Base-by-base conservation (phyloP, 2,329 filamentous ascomycete species). In the Raffaelea albimanens region DNA sequence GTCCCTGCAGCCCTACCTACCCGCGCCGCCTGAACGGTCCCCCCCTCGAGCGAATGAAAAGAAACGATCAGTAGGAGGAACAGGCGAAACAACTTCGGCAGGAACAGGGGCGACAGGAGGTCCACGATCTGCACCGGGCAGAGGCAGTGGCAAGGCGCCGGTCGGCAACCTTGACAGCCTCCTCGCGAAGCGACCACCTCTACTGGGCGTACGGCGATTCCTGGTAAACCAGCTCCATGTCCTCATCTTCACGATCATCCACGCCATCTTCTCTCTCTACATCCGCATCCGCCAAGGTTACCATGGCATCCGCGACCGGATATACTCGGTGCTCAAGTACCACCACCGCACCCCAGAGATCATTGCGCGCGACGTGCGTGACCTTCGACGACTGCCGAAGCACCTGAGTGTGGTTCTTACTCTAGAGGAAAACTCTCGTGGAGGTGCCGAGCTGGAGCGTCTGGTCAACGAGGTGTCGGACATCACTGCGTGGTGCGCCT, bases 261-360 rank as follows among this genome's bases (percentile, higher is more conserved):
- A 95, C 59, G 76, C 84, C 52, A 63, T 95, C 55, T 97, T 95
- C 68, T 91, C 87, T 7, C 70, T 97, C 54, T 94, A 93, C 63
- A 83, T 96, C 55, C 85, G 89, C 53, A 67, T 87, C 50, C 82
- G 90, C 49, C 82, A 88, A 61, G 79, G 81, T 47, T 93, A 88
- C 68, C 84, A 91, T 63, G 78, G 83, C 9, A 75, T 95, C 44
- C 72, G 81, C 56, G 85, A 93, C 62, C 82, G 86, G 50, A 70
- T 91, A 53, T 78, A 88, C 46, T 86, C 87, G 10, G 77, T 97
- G 52, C 73, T 95, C 47, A 90, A 91, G 64, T 93, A 98, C 69
- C 94, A 98, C 68, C 93, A 98, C 65, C 86, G 87, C 45, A 95
- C 91, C 1, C 93, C 93, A 8, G 87, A 95, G 61, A 80, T 95